Percentiles rank a stretch among this genome's conserved stretches.
These are phyloP conservation scores for Aristolochia contorta DNA, from an alignment of 164 flowering plant species.

Conservation along the genomic window DNA sequence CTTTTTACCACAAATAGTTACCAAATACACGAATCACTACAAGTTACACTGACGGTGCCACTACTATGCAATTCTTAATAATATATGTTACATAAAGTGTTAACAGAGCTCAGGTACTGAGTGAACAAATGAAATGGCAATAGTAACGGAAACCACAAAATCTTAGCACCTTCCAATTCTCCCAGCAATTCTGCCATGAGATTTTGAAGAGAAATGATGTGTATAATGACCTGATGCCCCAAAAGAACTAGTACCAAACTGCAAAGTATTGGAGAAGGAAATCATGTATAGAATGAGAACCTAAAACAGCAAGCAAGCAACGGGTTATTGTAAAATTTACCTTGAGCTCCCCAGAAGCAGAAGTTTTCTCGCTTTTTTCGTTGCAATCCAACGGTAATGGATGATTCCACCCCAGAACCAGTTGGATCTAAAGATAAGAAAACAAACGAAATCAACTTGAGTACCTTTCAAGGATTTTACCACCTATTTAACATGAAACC, in stretches of 20 bases:
- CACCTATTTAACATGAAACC: not conserved
- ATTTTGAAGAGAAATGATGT: conserved; percentile 67
- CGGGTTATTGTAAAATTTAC: conserved; percentile 19
- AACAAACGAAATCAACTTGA: not conserved
- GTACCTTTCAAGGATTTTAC: not conserved
- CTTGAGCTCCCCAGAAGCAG: conserved; percentile 88
- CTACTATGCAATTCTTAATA: no score
- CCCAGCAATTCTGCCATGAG: conserved; percentile 85
- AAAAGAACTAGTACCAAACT: conserved; percentile 78
- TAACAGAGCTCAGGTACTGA: not conserved
- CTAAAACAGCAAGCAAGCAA: not conserved
- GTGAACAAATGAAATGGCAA: not conserved
- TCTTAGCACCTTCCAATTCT: conserved; percentile 68
- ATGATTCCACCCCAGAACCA: conserved; percentile 60
- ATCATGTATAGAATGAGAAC: not conserved
- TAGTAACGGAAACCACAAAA: not conserved
- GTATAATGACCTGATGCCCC: conserved; percentile 76
- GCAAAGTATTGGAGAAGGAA: conserved; percentile 11
- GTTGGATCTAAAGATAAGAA: conserved; percentile 62
- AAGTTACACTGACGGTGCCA: no score
- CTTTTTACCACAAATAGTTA: no score
- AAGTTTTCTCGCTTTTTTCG: conserved; percentile 59
- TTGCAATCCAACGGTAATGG: conserved; percentile 81
- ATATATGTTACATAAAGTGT: no score
- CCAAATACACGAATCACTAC: no score